Percentiles rank a stretch among this genome's conserved stretches.
Conservation (phyloP, 305 asterid genomes). For the Solanum chacoense region DNA sequence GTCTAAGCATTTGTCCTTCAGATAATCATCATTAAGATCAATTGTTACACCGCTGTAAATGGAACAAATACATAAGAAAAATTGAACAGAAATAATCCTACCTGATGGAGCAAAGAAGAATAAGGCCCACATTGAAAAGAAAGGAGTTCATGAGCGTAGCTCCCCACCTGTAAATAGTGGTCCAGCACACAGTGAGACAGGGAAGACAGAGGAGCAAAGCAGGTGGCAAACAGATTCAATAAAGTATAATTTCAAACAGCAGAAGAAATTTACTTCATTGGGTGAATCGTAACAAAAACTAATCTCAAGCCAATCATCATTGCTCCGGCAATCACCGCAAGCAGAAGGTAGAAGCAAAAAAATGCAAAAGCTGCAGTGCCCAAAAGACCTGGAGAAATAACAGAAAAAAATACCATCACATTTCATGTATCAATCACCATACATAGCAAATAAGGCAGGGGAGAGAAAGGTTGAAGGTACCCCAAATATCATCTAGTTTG, state of each 20-base stretch:
- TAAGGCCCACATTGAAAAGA: conserved; percentile 95
- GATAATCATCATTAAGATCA: not conserved
- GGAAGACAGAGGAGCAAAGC: not conserved
- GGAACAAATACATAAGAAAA: not conserved
- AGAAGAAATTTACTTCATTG: conserved; percentile 60
- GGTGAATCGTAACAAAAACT: conserved; percentile 83
- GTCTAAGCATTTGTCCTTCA: not conserved
- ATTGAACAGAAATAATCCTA: conserved; percentile 1
- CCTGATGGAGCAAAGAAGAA: conserved; percentile 98
- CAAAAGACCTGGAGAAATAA: conserved; percentile 69
- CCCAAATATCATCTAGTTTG: conserved; percentile 89
- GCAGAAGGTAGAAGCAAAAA: conserved; percentile 95
- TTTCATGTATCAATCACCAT: not conserved
- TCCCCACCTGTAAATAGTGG: conserved; percentile 68
- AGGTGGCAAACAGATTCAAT: not conserved
- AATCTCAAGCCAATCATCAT: conserved; percentile 93
- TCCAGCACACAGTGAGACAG: not conserved
- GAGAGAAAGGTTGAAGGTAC: conserved; percentile 25
- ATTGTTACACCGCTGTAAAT: not conserved
- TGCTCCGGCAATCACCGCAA: conserved; percentile 95
- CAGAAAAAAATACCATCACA: conserved; percentile 3
- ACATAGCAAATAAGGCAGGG: not conserved
- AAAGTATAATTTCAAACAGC: not conserved
- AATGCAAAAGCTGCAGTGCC: conserved; percentile 97
- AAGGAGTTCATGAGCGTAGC: conserved; percentile 98